Conservation (phyloP, 352 stramenopile genomes). For the Phytopythium vexans region DNA sequence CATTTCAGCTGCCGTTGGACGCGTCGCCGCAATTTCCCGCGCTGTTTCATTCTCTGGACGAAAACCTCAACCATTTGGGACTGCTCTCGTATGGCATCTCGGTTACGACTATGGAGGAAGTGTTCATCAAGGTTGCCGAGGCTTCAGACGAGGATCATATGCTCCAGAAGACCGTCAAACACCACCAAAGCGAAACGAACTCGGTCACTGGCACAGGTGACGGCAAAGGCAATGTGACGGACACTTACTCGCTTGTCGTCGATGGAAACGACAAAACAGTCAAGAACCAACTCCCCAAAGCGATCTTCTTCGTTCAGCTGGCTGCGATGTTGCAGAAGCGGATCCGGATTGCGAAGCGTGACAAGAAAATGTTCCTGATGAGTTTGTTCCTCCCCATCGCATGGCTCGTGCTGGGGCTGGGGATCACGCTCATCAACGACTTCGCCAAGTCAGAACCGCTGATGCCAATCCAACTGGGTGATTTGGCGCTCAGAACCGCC, state of each 20-base stretch:
- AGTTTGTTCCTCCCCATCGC: conserved; percentile 69
- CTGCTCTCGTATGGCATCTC: conserved; percentile 77
- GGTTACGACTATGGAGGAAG: conserved; percentile 90
- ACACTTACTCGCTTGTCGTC: too few relatives aligned
- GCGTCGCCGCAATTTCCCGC: conserved; percentile 47
- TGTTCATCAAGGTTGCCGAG: conserved; percentile 89
- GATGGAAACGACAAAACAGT: conserved; percentile 5
- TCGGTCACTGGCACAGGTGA: too few relatives aligned
- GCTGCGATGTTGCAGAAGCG: conserved; percentile 87
- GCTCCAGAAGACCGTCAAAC: conserved; percentile 26
- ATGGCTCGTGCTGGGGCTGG: conserved; percentile 74
- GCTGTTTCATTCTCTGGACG: conserved; percentile 73
- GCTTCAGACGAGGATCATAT: conserved; percentile 46
- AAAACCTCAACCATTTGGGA: conserved; percentile 25
- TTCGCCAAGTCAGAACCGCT: conserved; percentile 45
- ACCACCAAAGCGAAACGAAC: too few relatives aligned
- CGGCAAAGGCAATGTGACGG: too few relatives aligned
- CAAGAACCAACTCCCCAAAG: too few relatives aligned
- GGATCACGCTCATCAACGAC: conserved; percentile 65
- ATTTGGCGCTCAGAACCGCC: too few relatives aligned
- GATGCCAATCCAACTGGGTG: conserved; percentile 23
- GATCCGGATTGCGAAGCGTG: conserved; percentile 86
- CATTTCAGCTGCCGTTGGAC: conserved; percentile 72
- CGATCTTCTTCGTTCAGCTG: conserved; percentile 85
- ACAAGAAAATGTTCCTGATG: conserved; percentile 89